These are phyloP conservation scores for Parascedosporium putredinis DNA, from an alignment of 2,329 filamentous ascomycete species.

Conservation along the genomic window DNA sequence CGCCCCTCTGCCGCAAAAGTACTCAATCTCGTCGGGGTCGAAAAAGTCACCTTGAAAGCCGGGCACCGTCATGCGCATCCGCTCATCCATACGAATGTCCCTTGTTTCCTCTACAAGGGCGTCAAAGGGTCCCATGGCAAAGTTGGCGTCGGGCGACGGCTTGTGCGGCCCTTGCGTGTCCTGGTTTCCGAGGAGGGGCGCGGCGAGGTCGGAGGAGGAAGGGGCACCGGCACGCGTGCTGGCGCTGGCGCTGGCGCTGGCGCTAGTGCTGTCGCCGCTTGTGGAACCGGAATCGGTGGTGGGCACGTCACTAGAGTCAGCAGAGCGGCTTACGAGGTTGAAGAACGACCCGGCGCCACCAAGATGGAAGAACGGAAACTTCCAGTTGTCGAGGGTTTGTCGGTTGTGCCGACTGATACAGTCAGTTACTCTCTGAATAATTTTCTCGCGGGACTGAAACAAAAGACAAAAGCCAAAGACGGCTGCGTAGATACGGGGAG, in stretches of 20 bases:
- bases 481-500: conserved; percentile 38
- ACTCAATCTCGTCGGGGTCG: conserved; percentile 66
- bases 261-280: neutral
- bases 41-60: conserved; percentile 68
- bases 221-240: too few relatives aligned
- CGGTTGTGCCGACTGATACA: conserved; percentile 21
- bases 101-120: conserved; percentile 26
- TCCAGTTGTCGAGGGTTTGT: conserved; percentile 45
- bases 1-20: conserved; percentile 57
- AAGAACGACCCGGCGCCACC: conserved; percentile 62
- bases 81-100: conserved; percentile 31
- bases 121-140: conserved; percentile 33
- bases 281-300: neutral
- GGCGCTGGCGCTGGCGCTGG: too few relatives aligned
- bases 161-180: conserved; percentile 15
- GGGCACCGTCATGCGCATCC: conserved; percentile 42
- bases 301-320: neutral
- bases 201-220: conserved; percentile 3
- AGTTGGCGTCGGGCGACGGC: neutral
- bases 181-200: conserved; percentile 29
- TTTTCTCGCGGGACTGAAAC: conserved; percentile 41
- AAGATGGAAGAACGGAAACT: conserved; percentile 52
- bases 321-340: conserved; percentile 13
- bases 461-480: conserved; percentile 62
- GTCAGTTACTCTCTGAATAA: conserved; percentile 28